Conservation (phyloP, 2,329 filamentous ascomycete genomes). For the Basipetospora sp. region DNA sequence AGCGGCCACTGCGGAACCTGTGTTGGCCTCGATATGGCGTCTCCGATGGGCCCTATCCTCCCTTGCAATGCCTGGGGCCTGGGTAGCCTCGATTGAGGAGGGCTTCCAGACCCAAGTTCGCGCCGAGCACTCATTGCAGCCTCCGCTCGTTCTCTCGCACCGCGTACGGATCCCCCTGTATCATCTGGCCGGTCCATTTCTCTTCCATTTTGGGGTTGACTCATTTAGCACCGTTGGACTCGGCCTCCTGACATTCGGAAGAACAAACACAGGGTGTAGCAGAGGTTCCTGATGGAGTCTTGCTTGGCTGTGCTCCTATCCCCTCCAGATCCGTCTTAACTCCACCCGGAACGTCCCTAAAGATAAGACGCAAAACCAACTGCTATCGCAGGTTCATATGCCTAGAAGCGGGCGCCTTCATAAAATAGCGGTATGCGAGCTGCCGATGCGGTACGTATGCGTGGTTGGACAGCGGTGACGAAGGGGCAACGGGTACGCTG, state of each 20-base stretch:
- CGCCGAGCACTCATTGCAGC: no score
- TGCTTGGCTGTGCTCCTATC: background rate
- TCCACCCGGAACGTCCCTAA: background rate
- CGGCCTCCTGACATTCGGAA: constrained; percentile 2
- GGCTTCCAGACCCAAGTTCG: no score
- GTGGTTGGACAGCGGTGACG: background rate
- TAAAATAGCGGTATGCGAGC: background rate
- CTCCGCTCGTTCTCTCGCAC: constrained; percentile 38
- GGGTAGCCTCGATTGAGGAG: constrained; percentile 16
- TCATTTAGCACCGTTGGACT: constrained; percentile 30
- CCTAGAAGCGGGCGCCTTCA: no score
- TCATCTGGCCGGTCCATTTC: constrained; percentile 32
- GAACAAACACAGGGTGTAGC: background rate
- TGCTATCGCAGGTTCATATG: background rate
- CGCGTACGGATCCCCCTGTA: constrained; percentile 34
- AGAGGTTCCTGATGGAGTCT: background rate
- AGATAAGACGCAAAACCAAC: background rate
- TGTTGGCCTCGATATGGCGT: constrained; percentile 38
- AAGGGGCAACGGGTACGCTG: background rate
- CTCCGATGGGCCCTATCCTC: constrained; percentile 20
- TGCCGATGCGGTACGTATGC: background rate
- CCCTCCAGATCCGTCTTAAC: background rate
- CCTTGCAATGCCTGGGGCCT: constrained; percentile 20
- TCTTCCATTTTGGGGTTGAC: constrained; percentile 38
- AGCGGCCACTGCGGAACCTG: constrained; percentile 40